A percentile compares a stretch with the other conserved stretches of the same genome.
Evolutionary conservation across 495 filamentous ascomycete genomes (phyloP).

Genomic region (Thermothielavioides terrestris): DNA sequence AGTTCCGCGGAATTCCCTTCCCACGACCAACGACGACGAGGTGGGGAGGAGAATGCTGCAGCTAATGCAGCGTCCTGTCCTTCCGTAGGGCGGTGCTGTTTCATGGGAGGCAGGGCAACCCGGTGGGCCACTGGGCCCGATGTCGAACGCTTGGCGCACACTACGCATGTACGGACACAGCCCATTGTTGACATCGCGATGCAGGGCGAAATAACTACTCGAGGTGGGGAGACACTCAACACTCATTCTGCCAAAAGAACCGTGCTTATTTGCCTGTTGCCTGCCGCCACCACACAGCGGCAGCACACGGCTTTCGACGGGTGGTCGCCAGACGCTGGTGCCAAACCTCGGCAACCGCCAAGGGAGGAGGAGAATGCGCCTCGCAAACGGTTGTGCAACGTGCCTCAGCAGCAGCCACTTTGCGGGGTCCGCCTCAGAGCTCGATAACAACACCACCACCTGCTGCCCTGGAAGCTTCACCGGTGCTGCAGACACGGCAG

Average conservation of each 20-base stretch:
- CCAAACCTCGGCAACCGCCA: background rate
- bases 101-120: no score
- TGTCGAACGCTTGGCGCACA: no score
- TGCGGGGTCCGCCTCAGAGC: slow-evolving; percentile 3
- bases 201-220: background rate
- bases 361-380: background rate
- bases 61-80: background rate
- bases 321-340: background rate
- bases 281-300: no score
- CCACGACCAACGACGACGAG: background rate
- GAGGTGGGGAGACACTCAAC: background rate
- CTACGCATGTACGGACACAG: no score
- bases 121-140: no score
- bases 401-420: slow-evolving; percentile 12
- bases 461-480: background rate
- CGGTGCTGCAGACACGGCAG: background rate
- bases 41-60: background rate
- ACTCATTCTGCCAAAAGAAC: background rate
- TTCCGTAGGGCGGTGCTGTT: background rate
- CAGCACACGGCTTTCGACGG: background rate
- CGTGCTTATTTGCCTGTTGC: background rate
- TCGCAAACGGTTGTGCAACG: slow-evolving; percentile 9
- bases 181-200: background rate
- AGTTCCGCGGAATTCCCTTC: slow-evolving; percentile 6
- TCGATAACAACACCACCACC: background rate